Evolutionary conservation across 2,329 filamentous ascomycete genomes (phyloP).

Genomic region (Curvularia sp.): DNA sequence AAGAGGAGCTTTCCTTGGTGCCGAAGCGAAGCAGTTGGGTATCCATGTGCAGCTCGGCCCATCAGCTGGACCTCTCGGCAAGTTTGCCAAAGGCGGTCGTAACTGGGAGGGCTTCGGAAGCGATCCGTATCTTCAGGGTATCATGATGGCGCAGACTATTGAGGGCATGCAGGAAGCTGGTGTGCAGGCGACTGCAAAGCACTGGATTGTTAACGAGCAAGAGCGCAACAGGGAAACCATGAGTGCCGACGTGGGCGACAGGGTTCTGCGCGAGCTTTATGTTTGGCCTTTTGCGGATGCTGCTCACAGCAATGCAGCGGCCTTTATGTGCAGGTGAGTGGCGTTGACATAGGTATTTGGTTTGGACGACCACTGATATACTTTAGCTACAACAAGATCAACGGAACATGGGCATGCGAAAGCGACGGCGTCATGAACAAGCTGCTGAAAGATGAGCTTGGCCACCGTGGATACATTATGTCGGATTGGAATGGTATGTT

Average conservation of each 20-base stretch:
- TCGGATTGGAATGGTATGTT: slow-evolving; percentile 52
- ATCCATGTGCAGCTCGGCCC: slow-evolving; percentile 54
- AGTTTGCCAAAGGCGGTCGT: slow-evolving; percentile 51
- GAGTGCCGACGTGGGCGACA: slow-evolving; percentile 70
- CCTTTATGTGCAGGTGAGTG: slow-evolving; percentile 54
- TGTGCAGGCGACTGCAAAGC: slow-evolving; percentile 54
- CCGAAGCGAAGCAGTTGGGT: slow-evolving; percentile 53
- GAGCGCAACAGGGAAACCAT: slow-evolving; percentile 59
- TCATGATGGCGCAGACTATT: slow-evolving; percentile 54
- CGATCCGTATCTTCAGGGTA: slow-evolving; percentile 58
- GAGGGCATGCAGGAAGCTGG: slow-evolving; percentile 55
- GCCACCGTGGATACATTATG: slow-evolving; percentile 57
- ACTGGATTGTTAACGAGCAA: slow-evolving; percentile 71
- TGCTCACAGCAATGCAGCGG: slow-evolving; percentile 68
- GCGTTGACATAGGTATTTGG: not conserved
- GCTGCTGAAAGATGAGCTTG: slow-evolving; percentile 60
- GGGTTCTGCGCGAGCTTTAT: slow-evolving; percentile 77
- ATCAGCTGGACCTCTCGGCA: slow-evolving; percentile 52
- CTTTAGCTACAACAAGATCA: slow-evolving; percentile 51
- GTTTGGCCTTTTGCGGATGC: slow-evolving; percentile 80
- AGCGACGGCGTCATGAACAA: slow-evolving; percentile 59
- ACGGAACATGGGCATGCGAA: slow-evolving; percentile 60
- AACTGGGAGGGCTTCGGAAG: slow-evolving; percentile 60
- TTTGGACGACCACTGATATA: slow-evolving; percentile 1
- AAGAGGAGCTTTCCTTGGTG: slow-evolving; percentile 45